These are phyloP conservation scores for Starmerella floris DNA, from an alignment of 805 yeast genomes.

Conservation along the genomic window DNA sequence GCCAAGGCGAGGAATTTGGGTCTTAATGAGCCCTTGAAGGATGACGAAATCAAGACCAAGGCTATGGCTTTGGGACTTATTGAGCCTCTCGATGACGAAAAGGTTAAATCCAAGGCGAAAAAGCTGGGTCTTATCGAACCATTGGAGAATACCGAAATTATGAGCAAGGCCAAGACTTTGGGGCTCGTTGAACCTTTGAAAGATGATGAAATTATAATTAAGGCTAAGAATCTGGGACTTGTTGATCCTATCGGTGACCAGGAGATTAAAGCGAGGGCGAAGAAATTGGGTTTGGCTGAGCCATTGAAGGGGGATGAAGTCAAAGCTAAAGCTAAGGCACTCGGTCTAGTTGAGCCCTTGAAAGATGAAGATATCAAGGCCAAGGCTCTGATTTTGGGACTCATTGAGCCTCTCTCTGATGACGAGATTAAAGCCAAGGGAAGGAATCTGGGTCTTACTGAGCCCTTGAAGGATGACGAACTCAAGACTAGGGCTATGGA, in stretches of 20 bases:
- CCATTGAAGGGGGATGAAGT: slow-evolving; percentile 11
- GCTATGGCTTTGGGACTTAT: slow-evolving; percentile 23
- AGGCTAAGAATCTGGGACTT: slow-evolving; percentile 19
- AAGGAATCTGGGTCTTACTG: slow-evolving; percentile 19
- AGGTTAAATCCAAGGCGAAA: slow-evolving; percentile 10
- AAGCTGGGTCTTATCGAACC: slow-evolving; percentile 13
- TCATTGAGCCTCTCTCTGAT: slow-evolving; percentile 4
- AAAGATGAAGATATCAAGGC: slow-evolving; percentile 1
- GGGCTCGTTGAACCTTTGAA: slow-evolving; percentile 12
- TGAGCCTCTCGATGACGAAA: slow-evolving; percentile 7
- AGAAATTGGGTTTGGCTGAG: slow-evolving; percentile 16
- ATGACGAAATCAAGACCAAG: slow-evolving; percentile 33
- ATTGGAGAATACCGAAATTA: slow-evolving; percentile 7
- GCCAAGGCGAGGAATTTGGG: slow-evolving; percentile 62
- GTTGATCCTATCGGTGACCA: slow-evolving; percentile 9
- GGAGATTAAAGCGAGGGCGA: slow-evolving; percentile 2
- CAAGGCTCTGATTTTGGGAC: background rate
- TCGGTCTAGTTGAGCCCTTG: slow-evolving; percentile 25
- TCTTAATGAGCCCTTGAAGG: slow-evolving; percentile 49
- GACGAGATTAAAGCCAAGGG: slow-evolving; percentile 17
- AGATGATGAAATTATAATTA: slow-evolving; percentile 11
- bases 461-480: slow-evolving; percentile 10
- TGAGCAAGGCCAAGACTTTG: slow-evolving; percentile 6
- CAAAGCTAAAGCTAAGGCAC: background rate
- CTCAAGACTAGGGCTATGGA: slow-evolving; percentile 56